These are phyloP conservation scores for Podila clonocystis DNA, from an alignment of 192 early-diverging fungal genomes.

Conservation along the genomic window DNA sequence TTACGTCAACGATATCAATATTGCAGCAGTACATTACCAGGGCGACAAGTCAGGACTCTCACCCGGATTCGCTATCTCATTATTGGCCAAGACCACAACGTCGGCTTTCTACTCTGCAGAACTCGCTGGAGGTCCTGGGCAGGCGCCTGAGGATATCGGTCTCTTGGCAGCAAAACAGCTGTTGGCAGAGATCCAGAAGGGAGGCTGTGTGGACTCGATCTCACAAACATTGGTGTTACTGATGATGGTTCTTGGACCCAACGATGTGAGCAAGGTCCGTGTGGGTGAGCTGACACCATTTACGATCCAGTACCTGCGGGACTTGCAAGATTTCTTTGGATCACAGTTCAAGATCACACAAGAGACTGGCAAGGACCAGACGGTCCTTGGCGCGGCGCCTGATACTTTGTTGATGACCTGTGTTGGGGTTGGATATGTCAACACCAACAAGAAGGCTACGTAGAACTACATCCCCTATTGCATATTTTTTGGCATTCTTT, in stretches of 20 bases:
- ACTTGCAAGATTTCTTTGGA: conserved; percentile 90
- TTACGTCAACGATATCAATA: conserved; percentile 97
- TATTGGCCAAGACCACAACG: conserved; percentile 94
- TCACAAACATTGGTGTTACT: conserved; percentile 90
- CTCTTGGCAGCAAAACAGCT: conserved; percentile 77
- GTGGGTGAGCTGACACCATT: conserved; percentile 88
- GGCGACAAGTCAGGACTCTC: conserved; percentile 93
- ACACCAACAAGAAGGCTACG: conserved; percentile 89
- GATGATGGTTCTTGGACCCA: conserved; percentile 88
- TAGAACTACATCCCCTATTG: conserved; percentile 19
- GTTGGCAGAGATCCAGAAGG: conserved; percentile 86
- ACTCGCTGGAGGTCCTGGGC: conserved; percentile 77
- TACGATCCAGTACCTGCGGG: conserved; percentile 93
- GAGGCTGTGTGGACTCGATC: conserved; percentile 90
- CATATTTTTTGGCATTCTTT: neutral
- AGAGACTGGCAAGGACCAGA: conserved; percentile 73
- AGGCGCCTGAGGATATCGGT: conserved; percentile 94
- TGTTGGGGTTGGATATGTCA: conserved; percentile 90
- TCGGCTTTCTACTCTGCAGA: conserved; percentile 88
- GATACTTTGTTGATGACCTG: conserved; percentile 79
- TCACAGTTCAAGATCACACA: conserved; percentile 92
- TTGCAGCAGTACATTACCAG: conserved; percentile 97
- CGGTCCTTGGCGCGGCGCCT: conserved; percentile 57
- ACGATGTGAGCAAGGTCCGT: conserved; percentile 93
- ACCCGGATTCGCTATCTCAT: conserved; percentile 90